These are phyloP conservation scores for Flueggea neowawraea DNA, from an alignment of 441 rosid genomes.

Conservation along the genomic window DNA sequence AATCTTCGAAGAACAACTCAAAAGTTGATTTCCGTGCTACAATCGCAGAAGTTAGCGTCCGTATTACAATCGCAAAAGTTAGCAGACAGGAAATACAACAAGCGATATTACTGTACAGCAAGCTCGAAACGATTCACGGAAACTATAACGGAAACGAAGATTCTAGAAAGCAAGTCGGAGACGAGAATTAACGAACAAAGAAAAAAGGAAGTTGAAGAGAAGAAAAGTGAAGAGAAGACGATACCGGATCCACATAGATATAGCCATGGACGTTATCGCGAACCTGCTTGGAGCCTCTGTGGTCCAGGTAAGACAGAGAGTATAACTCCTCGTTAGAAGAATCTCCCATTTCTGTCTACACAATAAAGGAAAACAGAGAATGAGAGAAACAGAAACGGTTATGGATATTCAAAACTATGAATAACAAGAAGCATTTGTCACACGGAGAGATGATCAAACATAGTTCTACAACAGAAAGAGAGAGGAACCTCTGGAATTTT, in stretches of 20 bases:
- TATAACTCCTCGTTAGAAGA: constrained; percentile 16
- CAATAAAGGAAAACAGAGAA: not conserved
- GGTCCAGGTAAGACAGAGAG: constrained; percentile 23
- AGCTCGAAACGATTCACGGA: too few species aligned
- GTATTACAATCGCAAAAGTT: too few species aligned
- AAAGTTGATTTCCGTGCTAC: too few species aligned
- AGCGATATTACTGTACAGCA: not conserved
- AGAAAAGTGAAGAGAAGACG: not conserved
- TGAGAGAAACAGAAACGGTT: not conserved
- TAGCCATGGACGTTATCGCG: constrained; percentile 73
- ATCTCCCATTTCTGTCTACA: constrained; percentile 23
- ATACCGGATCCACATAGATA: constrained; percentile 64
- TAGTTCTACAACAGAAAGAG: not conserved
- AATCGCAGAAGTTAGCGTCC: too few species aligned
- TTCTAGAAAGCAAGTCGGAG: not conserved
- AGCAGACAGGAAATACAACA: too few species aligned
- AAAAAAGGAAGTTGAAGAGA: too few species aligned
- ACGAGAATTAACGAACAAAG: not conserved
- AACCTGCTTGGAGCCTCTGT: constrained; percentile 46
- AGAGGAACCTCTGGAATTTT: not conserved
- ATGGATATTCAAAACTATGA: not conserved
- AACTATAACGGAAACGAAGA: not conserved
- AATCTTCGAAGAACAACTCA: too few species aligned
- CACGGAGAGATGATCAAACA: not conserved
- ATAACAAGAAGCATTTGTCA: not conserved